phyloP scores from a whole-genome alignment of 441 rosid species.

The Mallotus repandus region DNA sequence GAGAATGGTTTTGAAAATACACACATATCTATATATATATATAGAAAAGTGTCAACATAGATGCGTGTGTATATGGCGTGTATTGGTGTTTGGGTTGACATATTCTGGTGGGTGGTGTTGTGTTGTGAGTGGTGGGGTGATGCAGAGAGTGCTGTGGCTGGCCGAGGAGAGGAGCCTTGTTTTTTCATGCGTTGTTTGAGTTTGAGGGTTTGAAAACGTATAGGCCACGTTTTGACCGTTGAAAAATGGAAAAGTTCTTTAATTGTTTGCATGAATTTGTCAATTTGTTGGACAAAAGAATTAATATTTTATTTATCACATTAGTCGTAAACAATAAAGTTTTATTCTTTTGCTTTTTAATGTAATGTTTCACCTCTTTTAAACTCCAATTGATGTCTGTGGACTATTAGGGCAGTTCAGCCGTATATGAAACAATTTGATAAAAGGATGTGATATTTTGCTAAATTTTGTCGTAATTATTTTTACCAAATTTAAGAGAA shows the following conservation, averaged over 20 bases:
- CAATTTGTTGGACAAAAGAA: slow-evolving; percentile 1
- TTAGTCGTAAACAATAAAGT: too few species aligned
- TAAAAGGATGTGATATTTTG: too few species aligned
- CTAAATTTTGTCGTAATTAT: too few species aligned
- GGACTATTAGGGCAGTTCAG: too few species aligned
- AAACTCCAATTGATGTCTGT: too few species aligned
- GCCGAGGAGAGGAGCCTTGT: background rate
- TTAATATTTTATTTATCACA: background rate
- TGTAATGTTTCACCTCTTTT: background rate
- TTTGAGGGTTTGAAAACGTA: slow-evolving; percentile 10
- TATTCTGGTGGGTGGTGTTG: background rate
- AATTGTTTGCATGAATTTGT: background rate
- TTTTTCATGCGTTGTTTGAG: slow-evolving; percentile 1
- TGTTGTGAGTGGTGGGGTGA: background rate
- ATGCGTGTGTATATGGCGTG: background rate
- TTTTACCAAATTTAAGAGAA: too few species aligned
- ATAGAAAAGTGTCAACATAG: background rate
- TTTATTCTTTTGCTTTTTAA: background rate
- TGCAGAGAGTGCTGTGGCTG: background rate
- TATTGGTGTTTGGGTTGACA: background rate
- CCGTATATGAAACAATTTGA: too few species aligned
- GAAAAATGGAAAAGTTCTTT: background rate
- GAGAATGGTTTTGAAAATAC: background rate
- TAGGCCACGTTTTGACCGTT: slow-evolving; percentile 27
- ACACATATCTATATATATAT: too few species aligned